Percentiles rank a stretch among this genome's conserved stretches.
Evolutionary conservation across 768 basidiomycete genomes (phyloP).

Genomic region (Lepiota subincarnata): DNA sequence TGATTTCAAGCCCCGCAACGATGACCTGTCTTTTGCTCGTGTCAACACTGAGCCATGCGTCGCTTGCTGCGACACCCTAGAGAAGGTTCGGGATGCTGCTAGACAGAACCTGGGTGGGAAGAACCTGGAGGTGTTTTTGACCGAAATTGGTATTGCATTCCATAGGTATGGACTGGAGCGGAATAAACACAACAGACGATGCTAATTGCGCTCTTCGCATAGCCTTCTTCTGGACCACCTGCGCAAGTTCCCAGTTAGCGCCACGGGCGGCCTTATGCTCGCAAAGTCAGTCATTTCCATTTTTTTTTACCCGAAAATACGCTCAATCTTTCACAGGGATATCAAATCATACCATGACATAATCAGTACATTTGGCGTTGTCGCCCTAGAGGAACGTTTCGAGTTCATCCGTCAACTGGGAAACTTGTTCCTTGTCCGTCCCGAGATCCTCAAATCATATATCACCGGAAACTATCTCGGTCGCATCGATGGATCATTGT

Average conservation of each 20-base stretch:
- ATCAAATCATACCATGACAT: conserved; percentile 95
- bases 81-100: conserved; percentile 74
- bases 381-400: conserved; percentile 87
- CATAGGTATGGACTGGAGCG: conserved; percentile 54
- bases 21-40: conserved; percentile 90
- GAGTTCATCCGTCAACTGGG: conserved; percentile 98
- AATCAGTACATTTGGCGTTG: conserved; percentile 76
- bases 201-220: conserved; percentile 4
- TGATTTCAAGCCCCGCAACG: conserved; percentile 96
- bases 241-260: conserved; percentile 94
- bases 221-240: conserved; percentile 92
- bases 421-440: conserved; percentile 94
- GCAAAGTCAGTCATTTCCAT: conserved; percentile 72
- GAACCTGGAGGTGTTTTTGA: conserved; percentile 88
- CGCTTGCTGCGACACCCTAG: conserved; percentile 79
- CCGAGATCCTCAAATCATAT: conserved; percentile 92
- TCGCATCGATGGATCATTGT: conserved; percentile 78
- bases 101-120: conserved; percentile 82
- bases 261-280: conserved; percentile 95
- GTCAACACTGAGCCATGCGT: conserved; percentile 94
- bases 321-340: conserved; percentile 52
- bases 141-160: conserved; percentile 91
- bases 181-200: background rate
- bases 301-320: background rate
- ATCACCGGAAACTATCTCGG: conserved; percentile 93